Base-by-base conservation (phyloP, 345 rosid species). In the Murraya koenigii region DNA sequence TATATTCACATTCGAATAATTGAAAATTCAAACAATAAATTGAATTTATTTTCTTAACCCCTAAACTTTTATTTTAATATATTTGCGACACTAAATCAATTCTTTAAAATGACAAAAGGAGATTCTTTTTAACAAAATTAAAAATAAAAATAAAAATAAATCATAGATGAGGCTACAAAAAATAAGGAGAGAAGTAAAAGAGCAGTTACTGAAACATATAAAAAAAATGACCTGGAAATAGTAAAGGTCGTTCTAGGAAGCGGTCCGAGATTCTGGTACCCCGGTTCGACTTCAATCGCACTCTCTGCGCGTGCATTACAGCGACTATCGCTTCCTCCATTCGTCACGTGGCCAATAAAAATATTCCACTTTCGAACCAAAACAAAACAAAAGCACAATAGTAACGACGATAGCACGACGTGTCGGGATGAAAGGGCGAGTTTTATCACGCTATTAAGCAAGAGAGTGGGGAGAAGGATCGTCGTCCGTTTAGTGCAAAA, bases 401-500 rank as follows among this genome's bases (percentile, higher is more conserved):
- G 7, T 13, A 61, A 28, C 6, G 3, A 2, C 1, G 58, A 44
- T 44, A 17, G 20, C 15, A 54, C 55, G 66, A 73, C 58, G 67
- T 74, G 69, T 26, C 38, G 26, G 8, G 19, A 2, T 1, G 1
- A 39, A 17, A 60, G 30, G 4, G 77, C 56, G 59, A 74, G 68
- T 60, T 15, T 1, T 17, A 0, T 1, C 0, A 13, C 32, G n/a
- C 26, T 10, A 4, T 41, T 33, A 2, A 8, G 59, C 1, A 0
- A 23, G 69, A 54, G 65, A 23, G 30, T 66, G 59, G 28, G 59
- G 1, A 4, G 25, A 9, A 7, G 30, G 9, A 10, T 35, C n/a
- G 22, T 49, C 68, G 69, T 82, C 44, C 61, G 75, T 75, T 71
- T 55, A 60, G 76, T 74, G 78, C 36, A 63, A 82, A 82, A 79